Evolutionary conservation across 2,329 filamentous ascomycete genomes (phyloP), one percentile per base, ranked within the genome.

Genomic region (Aquanectria penicillioides): DNA sequence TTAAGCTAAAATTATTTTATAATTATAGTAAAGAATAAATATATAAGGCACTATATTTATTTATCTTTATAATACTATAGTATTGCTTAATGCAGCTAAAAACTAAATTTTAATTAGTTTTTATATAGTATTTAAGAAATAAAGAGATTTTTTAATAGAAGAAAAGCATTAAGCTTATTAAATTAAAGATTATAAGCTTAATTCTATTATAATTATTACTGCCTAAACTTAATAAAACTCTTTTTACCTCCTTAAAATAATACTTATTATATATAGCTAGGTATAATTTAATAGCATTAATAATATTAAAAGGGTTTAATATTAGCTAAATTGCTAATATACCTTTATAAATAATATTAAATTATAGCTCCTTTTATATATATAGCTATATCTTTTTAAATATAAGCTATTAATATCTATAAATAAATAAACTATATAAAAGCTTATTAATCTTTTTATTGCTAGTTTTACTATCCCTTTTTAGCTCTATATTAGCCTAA

Each of bases 271-370:
- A 31, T 38, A 25, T 17, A 9, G 25, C 38, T 13, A 33, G 36
- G 17, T 4, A 22, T 28, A 49, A n/a, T 18, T 54, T 54, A 29
- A 54, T 31, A 12, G 50, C 31, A 40, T 54, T 54, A 10, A n/a
- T 47, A 6, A 58, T 61, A 22, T 61, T 33, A 33, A 54, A 58
- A n/a, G 59, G 54, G 28, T 58, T 62, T 11, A 62, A 9, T 13
- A 50, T 62, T 22, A 56, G 52, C 46, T 50, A 59, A 40, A 62
- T 59, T 9, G 49, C 55, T 9, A 46, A 50, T 6, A 52, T 46
- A n/a, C 40, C 34, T n/a, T 59, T 43, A 10, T 46, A 22, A 10
- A 62, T 48, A n/a, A 62, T 59, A 3, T 59, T 33, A 2, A 50
- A 5, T 26, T 55, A 49, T 7, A 62, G 55, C 55, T 62, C 59